Conservation (phyloP, 2,329 filamentous ascomycete species). For the Penicillium thymicola region DNA sequence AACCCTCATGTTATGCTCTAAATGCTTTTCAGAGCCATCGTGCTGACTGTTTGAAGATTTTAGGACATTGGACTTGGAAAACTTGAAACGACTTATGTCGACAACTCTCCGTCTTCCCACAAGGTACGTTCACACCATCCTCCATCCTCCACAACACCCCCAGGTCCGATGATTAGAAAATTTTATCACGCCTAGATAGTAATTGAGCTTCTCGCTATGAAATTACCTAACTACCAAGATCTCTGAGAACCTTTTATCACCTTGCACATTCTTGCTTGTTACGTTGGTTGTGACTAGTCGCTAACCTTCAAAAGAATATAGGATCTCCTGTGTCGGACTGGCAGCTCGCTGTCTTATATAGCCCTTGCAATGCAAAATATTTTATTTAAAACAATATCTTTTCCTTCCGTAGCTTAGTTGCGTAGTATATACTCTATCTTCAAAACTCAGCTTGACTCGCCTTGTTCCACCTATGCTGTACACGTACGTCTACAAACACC, state of each 20-base stretch:
- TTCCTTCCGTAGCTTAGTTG: background rate
- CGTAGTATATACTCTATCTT: background rate
- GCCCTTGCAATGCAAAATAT: background rate
- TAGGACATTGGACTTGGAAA: conserved; percentile 2
- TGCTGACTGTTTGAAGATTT: conserved; percentile 28
- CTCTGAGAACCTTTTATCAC: conserved; percentile 54
- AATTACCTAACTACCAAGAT: conserved; percentile 63
- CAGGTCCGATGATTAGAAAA: conserved; percentile 63
- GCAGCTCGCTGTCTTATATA: background rate
- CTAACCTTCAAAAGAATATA: conserved; percentile 22
- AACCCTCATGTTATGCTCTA: background rate
- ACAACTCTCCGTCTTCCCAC: background rate
- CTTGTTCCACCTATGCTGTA: background rate
- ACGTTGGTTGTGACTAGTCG: conserved; percentile 12
- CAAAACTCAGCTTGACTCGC: too few species aligned
- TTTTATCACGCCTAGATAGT: conserved; percentile 63
- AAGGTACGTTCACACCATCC: conserved; percentile 25
- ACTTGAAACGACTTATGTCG: background rate
- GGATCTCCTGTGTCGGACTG: background rate
- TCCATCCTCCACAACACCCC: background rate
- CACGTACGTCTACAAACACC: background rate
- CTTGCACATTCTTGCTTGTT: conserved; percentile 15
- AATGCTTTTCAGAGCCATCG: conserved; percentile 3
- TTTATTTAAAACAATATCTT: background rate
- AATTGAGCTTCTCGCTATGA: conserved; percentile 60